phyloP scores from a whole-genome alignment of 2,329 filamentous ascomycete species.

The Lasiodiplodia hormozganensis region DNA sequence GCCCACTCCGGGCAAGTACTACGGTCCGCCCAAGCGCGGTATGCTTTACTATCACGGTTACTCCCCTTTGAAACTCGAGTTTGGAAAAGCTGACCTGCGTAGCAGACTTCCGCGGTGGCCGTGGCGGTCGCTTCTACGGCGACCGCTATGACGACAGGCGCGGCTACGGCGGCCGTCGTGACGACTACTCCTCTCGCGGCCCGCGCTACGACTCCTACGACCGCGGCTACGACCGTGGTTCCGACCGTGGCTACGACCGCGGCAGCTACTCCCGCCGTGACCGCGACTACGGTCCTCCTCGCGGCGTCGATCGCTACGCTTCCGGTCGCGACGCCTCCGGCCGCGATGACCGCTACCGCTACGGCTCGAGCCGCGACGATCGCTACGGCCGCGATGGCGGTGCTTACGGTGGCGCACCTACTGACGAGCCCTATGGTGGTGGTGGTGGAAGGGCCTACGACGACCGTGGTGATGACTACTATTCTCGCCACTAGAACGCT shows the following conservation, averaged over 20 bases:
- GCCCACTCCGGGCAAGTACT: conserved; percentile 98
- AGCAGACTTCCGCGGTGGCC: conserved; percentile 55
- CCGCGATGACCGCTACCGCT: conserved; percentile 57
- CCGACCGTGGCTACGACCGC: conserved; percentile 47
- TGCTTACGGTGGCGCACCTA: conserved; percentile 44
- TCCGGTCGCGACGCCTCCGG: conserved; percentile 28
- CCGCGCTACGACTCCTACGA: conserved; percentile 45
- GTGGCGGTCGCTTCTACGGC: conserved; percentile 53
- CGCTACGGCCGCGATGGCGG: conserved; percentile 60
- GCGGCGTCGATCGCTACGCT: conserved; percentile 48
- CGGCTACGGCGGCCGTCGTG: conserved; percentile 50
- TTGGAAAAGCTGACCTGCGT: conserved; percentile 24
- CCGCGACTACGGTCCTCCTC: conserved; percentile 47
- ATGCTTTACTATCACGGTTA: conserved; percentile 47
- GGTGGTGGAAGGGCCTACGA: conserved; percentile 49
- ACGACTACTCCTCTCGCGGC: conserved; percentile 56
- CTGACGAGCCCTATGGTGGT: conserved; percentile 44
- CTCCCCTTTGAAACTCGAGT: neutral
- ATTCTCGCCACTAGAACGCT: conserved; percentile 49
- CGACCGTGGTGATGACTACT: conserved; percentile 52
- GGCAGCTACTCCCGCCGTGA: conserved; percentile 48
- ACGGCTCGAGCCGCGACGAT: conserved; percentile 48
- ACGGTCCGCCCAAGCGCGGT: conserved; percentile 97
- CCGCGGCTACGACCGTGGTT: conserved; percentile 44
- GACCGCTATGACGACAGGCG: conserved; percentile 54